Base-by-base conservation (phyloP, 768 basidiomycete genomes). In the Lactarius psammicola region DNA sequence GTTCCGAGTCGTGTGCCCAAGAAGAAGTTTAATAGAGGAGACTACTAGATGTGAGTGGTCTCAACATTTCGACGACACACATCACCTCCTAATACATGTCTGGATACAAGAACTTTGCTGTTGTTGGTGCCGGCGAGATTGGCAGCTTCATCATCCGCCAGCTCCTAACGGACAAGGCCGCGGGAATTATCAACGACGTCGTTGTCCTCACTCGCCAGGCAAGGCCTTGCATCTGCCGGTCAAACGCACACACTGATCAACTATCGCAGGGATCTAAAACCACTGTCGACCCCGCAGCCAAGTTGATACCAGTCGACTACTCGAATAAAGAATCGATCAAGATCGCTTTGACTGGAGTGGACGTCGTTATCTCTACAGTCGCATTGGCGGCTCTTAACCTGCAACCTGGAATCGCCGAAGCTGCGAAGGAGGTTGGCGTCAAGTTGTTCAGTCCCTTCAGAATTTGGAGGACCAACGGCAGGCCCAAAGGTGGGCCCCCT, bases 391-490 rank as follows among this genome's bases (percentile, higher is more conserved):
- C 26, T 31, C 61, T 70, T 62, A 59, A 13, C 18, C 56, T 42
- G 34, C 73, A 74, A 65, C 44, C 38, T 2, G 31, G 44, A 2
- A 62, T 74, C 17, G 69, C 70, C 0, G 59, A 69, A 1, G 73
- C 69, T 1, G 63, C 67, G 6, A 74, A 71, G 63, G 54, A 53
- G 38, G 72, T 67, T 4, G 72, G 75, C 30, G 74, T 73, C 20
- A 66, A 70, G 58, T 67, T 75, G 17, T 76, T 76, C 58, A 68
- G n/a, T 75, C 10, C 75, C 75, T 2, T 68, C 70, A 62, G 75
- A 75, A 64, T 75, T 74, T 36, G 73, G 74, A 9, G 67, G 60
- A 28, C 59, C 69, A 1, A 69, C 69, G 3, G 65, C 56, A 15
- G 69, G 67, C 13, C 26, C 9, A 7, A 63, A 55, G 13, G 56